phyloP scores from a whole-genome alignment of 192 early-diverging fungal species.

The Haplosporangium gracile region DNA sequence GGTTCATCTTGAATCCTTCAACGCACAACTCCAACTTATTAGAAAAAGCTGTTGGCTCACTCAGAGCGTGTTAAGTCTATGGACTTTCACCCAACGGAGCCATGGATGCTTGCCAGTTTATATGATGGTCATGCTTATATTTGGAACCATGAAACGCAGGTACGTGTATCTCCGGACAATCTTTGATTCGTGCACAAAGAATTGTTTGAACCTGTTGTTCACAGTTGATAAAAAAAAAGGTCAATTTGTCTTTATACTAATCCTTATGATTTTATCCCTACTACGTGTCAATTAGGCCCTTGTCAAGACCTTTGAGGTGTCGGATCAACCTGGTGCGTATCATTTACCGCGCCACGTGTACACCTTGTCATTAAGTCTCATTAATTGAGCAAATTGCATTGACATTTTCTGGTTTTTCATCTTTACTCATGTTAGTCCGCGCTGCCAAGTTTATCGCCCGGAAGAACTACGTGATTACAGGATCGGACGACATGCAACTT shows the following conservation, averaged over 20 bases:
- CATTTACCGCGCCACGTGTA: no score
- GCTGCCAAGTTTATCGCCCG: constrained; percentile 97
- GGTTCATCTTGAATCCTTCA: background rate
- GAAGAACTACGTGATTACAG: constrained; percentile 97
- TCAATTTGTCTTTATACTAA: background rate
- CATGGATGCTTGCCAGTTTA: constrained; percentile 96
- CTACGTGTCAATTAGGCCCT: constrained; percentile 68
- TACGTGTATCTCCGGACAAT: constrained; percentile 22
- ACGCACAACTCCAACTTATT: background rate
- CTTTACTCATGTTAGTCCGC: constrained; percentile 75
- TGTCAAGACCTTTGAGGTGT: constrained; percentile 97
- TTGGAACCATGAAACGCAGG: constrained; percentile 99
- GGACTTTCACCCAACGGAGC: constrained; percentile 99
- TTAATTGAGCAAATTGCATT: background rate
- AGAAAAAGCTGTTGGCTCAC: constrained; percentile 75
- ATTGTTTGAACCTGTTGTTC: no score
- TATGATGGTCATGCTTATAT: constrained; percentile 97
- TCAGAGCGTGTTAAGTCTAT: constrained; percentile 98
- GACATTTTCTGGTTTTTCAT: background rate
- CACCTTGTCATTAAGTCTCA: background rate
- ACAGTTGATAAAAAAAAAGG: background rate
- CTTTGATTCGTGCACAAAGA: background rate
- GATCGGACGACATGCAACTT: constrained; percentile 97
- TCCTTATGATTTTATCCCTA: background rate
- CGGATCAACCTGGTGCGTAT: constrained; percentile 87